Base-by-base conservation (phyloP, 768 basidiomycete genomes). In the Boletus edulis region DNA sequence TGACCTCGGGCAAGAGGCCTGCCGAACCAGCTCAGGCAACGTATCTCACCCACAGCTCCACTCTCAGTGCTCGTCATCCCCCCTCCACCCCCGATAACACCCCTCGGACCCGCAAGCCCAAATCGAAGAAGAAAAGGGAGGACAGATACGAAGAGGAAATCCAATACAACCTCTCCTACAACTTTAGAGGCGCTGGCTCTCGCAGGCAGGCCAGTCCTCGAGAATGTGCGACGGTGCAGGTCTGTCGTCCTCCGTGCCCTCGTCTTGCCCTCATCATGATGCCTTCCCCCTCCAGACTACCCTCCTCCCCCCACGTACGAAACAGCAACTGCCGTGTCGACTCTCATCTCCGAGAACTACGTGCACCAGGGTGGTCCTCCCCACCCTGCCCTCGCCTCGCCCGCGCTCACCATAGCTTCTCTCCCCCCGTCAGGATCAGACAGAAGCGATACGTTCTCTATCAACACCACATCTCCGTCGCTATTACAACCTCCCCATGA, bases 271-370 rank as follows among this genome's bases (percentile, higher is more conserved):
- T 55, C 55, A 34, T 55, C 48, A 7, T 55, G 43, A 49, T 59
- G 39, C 56, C 29, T 44, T 57, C 29, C 72, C 45, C 81, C 32
- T 27, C 24, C 13, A 67, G 80, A 88, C 64, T 87, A 86, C 63
- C 86, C 85, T 8, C 89, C 89, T 13, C 89, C 89, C 27, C 82
- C 87, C 13, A 88, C 89, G 61, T 82, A 83, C 56, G 89, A 91
- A 69, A 78, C 76, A 10, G 76, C 78, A 14, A 75, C 78, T 6
- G 65, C 80, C 72, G 51, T 78, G 67, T 55, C 72, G 68, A 54
- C 75, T 63, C 62, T 75, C 72, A 49, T 79, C 62, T 66, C 76
- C 64, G 52, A 72, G 74, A 22, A 78, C 76, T 52, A 65, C 75
- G 52, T 73, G 50, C 52, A 68, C 66, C 64, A 59, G 58, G 59